Evolutionary conservation across 73 alveolate genomes (phyloP), one percentile per base, ranked within the genome.

Genomic region (Paramecium pentaurelia): DNA sequence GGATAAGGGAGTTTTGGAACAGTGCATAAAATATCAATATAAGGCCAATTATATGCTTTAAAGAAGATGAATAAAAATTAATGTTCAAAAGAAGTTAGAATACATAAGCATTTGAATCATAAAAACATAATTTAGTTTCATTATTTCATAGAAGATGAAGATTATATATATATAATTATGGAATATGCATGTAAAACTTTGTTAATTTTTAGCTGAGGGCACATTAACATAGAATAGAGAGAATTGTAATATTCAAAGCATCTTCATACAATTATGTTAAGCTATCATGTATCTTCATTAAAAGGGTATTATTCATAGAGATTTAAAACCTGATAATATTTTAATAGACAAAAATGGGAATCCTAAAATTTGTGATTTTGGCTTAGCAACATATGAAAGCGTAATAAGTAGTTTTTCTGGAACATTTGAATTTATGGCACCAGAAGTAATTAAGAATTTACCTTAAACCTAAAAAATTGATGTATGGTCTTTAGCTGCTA

Each of bases 281-380:
- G 95, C 94, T 44, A 32, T 30, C 4, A 22, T 58, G 34, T 92
- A 92, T 45, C 58, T 92, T 85, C 95, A 92, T 77, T 36, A 88
- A 16, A 86, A 75, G 9, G 71, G 71, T 7, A 84, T 92, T 1
- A 27, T 92, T 51, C 95, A 92, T 60, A 44, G 97, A 86, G 97
- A 94, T 86, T 42, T 94, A 60, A 94, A 94, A 86, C 97, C 97
- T 54, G 96, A 93, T 28, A 94, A 94, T 86, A 86, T 94, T 32
- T 14, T 94, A 93, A 58, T 93, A 14, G 92, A 92, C 58, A 8
- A 58, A 8, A 16, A 92, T 18, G 42, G 77, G 27, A 54, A 93
- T 59, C 44, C 92, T 8, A 92, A 92, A 92, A 34, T 92, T 11
- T 92, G 95, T 64, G 95, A 92, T 86, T 92, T 92, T 44, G 95